Evolutionary conservation across 2,329 filamentous ascomycete genomes (phyloP), one percentile per base, ranked within the genome.

Genomic region (Podosphaera leucotricha): DNA sequence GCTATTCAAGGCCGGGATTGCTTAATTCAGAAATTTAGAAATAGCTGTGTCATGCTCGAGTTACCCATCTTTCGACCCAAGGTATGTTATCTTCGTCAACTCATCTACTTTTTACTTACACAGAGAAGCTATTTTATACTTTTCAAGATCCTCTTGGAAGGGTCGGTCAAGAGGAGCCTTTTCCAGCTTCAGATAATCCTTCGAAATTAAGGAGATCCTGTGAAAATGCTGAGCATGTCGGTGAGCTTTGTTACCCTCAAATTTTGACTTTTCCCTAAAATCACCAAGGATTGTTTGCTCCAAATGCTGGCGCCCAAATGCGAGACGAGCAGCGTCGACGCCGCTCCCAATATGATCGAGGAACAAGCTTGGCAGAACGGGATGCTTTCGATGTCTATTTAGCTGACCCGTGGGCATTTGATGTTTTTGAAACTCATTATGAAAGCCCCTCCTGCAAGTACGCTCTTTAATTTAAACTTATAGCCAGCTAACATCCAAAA

Each of bases 31-130:
- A 94, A 95, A 58, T 98, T 98, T 57, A 77, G 90, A 30, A 98
- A 98, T 64, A 93, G 84, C 35, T 87, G 84, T 0, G 85, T 98
- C 24, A 94, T 95, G 84, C 67, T 87, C 0, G 86, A 95, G 61
- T 72, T 76, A 10, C 67, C 74, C 0, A 75, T 79, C 43, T 92
- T 84, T 54, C 77, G 84, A 0, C 90, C 90, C 0, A 92, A 92
- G 68, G 80, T 85, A 59, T 41, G 16, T 44, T 28, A 36, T 36
- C 28, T 33, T 33, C 28, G 4, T 13, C 8, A 8, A 19, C 30
- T 13, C 18, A 16, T 3, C 11, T 6, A 28, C 24, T 39, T 10
- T 45, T 71, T 67, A 40, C 62, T 63, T 24, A 8, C n/a, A n/a
- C n/a, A n/a, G n/a, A 18, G 10, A 37, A 71, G 68, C 57, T 71